Evolutionary conservation across 129 eudicot genomes (phyloP), one percentile per base, ranked within the genome.

Genomic region (Erigeron canadensis): DNA sequence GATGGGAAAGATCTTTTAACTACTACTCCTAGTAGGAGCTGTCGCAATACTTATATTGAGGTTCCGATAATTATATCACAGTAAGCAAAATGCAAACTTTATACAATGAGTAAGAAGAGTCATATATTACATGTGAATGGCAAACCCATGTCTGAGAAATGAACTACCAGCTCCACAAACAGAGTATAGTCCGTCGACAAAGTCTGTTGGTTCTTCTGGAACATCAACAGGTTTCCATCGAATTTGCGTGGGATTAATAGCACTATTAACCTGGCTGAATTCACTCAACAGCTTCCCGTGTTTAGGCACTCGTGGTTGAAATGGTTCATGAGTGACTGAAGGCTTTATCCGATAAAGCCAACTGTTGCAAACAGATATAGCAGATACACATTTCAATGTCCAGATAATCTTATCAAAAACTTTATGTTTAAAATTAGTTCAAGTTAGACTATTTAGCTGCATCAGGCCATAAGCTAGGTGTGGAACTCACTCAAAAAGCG

Each of bases 151-250:
- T 16, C 97, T 89, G 40, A 94, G 97, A 69, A 81, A 90, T 0
- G 99, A 94, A 82, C 99, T 94, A 43, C 99, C 99, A 42, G 99
- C 97, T 55, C 97, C 99, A 63, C 99, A 94, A 45, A 94, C 84
- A 56, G 99, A 86, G 56, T 82, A 86, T 44, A 90, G 59, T 1
- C 99, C 99, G 64, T 90, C 89, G 46, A 94, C 77, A 61, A 90
- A 90, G 81, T 90, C 96, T 38, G 89, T 84, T 1, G 91, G 96
- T 50, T 70, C 56, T 10, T 84, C 75, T 4, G 96, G 97, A 6
- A 84, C 77, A 5, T 84, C 88, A 50, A 77, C 86, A 16, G 99
- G 99, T 70, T 83, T 90, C 97, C 99, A 94, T 67, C 97, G 81
- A 11, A 94, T 81, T 70, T 94, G 97, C 21, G 97, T 94, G 21